A percentile compares a stretch with the other conserved stretches of the same genome.
Evolutionary conservation across 352 stramenopile genomes (phyloP).

Genomic region (Poterioochromonas sp.): DNA sequence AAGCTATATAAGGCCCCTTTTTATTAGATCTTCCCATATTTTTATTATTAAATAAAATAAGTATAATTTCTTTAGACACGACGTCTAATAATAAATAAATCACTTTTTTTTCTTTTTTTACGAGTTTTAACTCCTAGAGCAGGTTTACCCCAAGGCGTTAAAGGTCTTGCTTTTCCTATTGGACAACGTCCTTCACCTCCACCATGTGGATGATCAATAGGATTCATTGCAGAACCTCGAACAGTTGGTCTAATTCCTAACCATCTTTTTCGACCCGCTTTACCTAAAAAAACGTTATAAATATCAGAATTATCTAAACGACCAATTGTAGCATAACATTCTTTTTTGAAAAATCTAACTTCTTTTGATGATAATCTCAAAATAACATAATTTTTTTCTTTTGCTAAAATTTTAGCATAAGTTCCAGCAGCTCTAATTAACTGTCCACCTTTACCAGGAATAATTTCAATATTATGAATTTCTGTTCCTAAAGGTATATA

Average conservation of each 20-base stretch:
- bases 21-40: constrained; percentile 44
- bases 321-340: constrained; percentile 88
- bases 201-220: constrained; percentile 97
- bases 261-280: constrained; percentile 96
- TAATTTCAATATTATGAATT: constrained; percentile 94
- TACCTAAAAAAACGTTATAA: constrained; percentile 97
- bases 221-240: constrained; percentile 99
- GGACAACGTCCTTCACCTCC: constrained; percentile 82
- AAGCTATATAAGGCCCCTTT: constrained; percentile 45
- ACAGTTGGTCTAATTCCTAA: constrained; percentile 64
- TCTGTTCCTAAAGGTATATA: constrained; percentile 95
- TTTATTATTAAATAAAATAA: constrained; percentile 37
- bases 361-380: constrained; percentile 87
- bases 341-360: constrained; percentile 88
- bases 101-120: constrained; percentile 36
- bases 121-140: constrained; percentile 43
- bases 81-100: constrained; percentile 40
- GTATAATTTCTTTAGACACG: constrained; percentile 30
- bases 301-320: constrained; percentile 93
- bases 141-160: constrained; percentile 46
- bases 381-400: constrained; percentile 88
- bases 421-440: constrained; percentile 91
- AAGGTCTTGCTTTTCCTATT: constrained; percentile 36
- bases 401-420: constrained; percentile 95
- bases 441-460: constrained; percentile 83